A percentile compares a stretch with the other conserved stretches of the same genome.
phyloP scores from a whole-genome alignment of 805 yeast genomes.

The Cyberlindnera petersonii region DNA sequence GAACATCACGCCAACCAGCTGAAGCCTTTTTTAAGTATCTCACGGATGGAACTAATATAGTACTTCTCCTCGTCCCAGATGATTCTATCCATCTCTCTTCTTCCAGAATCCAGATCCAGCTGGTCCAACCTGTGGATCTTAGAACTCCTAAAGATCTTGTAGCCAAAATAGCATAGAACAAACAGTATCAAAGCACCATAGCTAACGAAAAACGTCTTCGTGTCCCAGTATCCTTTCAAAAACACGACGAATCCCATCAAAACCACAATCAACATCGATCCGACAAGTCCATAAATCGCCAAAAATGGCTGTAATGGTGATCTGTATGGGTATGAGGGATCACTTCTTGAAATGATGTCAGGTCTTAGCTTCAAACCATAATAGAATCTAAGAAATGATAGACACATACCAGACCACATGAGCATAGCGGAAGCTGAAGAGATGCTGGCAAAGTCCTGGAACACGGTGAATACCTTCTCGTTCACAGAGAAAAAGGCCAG shows the following conservation, averaged over 20 bases:
- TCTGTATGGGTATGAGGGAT: conserved; percentile 61
- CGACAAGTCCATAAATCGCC: conserved; percentile 59
- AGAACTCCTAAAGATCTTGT: conserved; percentile 58
- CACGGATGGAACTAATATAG: conserved; percentile 31
- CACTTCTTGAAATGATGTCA: conserved; percentile 61
- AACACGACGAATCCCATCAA: conserved; percentile 64
- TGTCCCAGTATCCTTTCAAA: conserved; percentile 52
- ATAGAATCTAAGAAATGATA: conserved; percentile 60
- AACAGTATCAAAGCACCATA: conserved; percentile 60
- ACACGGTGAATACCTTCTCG: conserved; percentile 54
- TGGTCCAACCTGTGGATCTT: conserved; percentile 66
- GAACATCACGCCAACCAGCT: conserved; percentile 30
- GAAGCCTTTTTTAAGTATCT: conserved; percentile 25
- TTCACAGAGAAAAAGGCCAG: conserved; percentile 59
- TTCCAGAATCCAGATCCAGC: conserved; percentile 76
- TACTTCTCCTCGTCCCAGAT: conserved; percentile 74
- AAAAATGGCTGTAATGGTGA: conserved; percentile 68
- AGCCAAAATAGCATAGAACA: conserved; percentile 46
- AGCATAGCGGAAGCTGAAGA: conserved; percentile 72
- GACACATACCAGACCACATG: conserved; percentile 74
- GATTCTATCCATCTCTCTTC: conserved; percentile 76
- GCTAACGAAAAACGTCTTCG: conserved; percentile 57
- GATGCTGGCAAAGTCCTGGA: conserved; percentile 62
- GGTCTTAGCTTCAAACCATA: conserved; percentile 58
- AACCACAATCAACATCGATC: conserved; percentile 46